Evolutionary conservation across 257 asterid genomes (phyloP).

Genomic region (Cinchona pubescens): DNA sequence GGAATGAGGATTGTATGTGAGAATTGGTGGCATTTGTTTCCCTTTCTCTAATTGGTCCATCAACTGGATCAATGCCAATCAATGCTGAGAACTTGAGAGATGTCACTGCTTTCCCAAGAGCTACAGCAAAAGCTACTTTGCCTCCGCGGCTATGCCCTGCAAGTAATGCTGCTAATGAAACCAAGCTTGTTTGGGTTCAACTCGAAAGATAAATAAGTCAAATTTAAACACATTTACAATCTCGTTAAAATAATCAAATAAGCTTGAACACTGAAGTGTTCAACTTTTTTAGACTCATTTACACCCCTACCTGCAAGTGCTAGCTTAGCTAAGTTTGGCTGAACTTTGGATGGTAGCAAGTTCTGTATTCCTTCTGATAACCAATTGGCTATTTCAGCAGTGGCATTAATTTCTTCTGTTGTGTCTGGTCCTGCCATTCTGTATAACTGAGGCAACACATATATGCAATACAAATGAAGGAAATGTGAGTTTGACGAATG

Average conservation of each 20-base stretch:
- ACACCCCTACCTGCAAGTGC: conserved; percentile 77
- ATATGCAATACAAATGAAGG: conserved; percentile 7
- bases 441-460: conserved; percentile 51
- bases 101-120: conserved; percentile 35
- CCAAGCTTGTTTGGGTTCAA: too few relatives aligned
- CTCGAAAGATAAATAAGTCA: too few relatives aligned
- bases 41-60: conserved; percentile 65
- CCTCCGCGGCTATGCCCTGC: conserved; percentile 94
- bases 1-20: conserved; percentile 61
- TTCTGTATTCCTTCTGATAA: conserved; percentile 42
- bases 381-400: conserved; percentile 66
- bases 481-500: not conserved
- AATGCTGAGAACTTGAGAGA: conserved; percentile 60
- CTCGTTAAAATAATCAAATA: too few relatives aligned
- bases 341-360: conserved; percentile 57
- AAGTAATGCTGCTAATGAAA: too few relatives aligned
- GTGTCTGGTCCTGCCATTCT: conserved; percentile 64
- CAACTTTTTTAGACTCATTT: too few relatives aligned
- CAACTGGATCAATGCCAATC: conserved; percentile 88
- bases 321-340: conserved; percentile 49
- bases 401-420: conserved; percentile 51
- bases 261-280: too few relatives aligned
- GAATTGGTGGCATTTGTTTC: conserved; percentile 74
- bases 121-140: conserved; percentile 69
- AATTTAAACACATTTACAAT: too few relatives aligned